Evolutionary conservation across 2,329 filamentous ascomycete species (phyloP).

Genomic region (Fusarium sp.): DNA sequence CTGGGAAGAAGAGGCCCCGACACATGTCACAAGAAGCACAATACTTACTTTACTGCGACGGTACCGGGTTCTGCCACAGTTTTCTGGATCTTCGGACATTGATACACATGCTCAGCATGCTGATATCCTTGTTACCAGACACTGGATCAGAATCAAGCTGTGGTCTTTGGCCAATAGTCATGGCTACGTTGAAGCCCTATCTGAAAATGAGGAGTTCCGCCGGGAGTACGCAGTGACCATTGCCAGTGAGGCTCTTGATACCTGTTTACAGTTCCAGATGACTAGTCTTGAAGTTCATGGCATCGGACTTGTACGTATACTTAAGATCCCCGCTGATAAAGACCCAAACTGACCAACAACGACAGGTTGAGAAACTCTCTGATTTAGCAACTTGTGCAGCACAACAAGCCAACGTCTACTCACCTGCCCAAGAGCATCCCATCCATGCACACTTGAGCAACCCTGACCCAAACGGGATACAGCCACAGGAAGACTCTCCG

Average conservation of each 20-base stretch:
- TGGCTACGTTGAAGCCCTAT: not conserved
- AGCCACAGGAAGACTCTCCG: not conserved
- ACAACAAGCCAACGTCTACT: not conserved
- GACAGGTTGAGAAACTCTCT: not conserved
- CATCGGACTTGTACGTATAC: not conserved
- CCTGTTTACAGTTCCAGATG: not conserved
- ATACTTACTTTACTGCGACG: not conserved
- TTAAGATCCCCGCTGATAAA: rapidly evolving
- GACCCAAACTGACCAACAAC: not conserved
- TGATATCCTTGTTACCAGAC: not conserved
- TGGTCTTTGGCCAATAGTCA: not conserved
- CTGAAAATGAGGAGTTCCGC: not conserved
- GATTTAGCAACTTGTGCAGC: not conserved
- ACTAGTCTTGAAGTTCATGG: not conserved
- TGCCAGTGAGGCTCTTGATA: not conserved
- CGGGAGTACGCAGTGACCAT: not conserved
- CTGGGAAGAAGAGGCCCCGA: not conserved
- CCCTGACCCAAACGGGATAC: rapidly evolving
- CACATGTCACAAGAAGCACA: not conserved
- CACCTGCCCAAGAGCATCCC: not conserved
- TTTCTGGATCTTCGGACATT: not conserved
- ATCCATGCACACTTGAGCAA: rapidly evolving
- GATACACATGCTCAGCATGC: not conserved
- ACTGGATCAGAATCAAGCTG: not conserved
- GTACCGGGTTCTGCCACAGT: not conserved